Evolutionary conservation across 805 yeast genomes (phyloP), one percentile per base, ranked within the genome.

Genomic region (Kodamaea fukazawae): DNA sequence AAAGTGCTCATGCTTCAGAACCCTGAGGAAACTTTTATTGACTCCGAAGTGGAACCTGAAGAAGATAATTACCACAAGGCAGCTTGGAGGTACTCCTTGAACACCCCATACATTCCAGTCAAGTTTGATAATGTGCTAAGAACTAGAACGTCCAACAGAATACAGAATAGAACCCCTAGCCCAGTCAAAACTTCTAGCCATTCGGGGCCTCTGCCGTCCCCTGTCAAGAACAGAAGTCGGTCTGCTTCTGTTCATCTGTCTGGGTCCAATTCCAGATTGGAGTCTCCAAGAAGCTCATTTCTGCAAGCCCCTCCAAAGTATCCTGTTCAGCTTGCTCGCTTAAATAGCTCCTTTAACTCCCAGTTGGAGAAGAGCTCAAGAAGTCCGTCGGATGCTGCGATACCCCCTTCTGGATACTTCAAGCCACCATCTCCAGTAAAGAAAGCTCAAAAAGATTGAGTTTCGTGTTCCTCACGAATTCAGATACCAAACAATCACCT

Each of bases 41-140:
- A 34, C 17, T 34, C 34, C 7, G 40, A 35, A 17, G 33, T 29
- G 13, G 46, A 42, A 12, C 25, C 30, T 4, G 41, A 40, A 9
- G 31, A 38, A 1, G 45, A 41, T 7, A 37, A 31, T 17, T 38
- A 40, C 28, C 31, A 31, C 4, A 25, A 33, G 2, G 44, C 44
- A 18, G 37, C 33, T 7, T 37, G 44, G 31, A 41, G 40, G 31
- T 43, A 41, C 25, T 32, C 44, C 5, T 37, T 43, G 2, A 32
- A 40, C 2, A 42, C 48, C 5, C 48, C 51, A 5, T 47, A 18
- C 28, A 25, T 38, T 9, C 37, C 42, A 8, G 37, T 38, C n/a
- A 38, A 38, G 23, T 38, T 29, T 15, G 32, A 33, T 22, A 38
- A 38, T 27, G 33, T 38, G 10, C 33, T 34, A 7, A 38, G 28